A percentile compares a stretch with the other conserved stretches of the same genome.
Conservation (phyloP, 2,329 filamentous ascomycete species). For the Podosphaera xanthii region DNA sequence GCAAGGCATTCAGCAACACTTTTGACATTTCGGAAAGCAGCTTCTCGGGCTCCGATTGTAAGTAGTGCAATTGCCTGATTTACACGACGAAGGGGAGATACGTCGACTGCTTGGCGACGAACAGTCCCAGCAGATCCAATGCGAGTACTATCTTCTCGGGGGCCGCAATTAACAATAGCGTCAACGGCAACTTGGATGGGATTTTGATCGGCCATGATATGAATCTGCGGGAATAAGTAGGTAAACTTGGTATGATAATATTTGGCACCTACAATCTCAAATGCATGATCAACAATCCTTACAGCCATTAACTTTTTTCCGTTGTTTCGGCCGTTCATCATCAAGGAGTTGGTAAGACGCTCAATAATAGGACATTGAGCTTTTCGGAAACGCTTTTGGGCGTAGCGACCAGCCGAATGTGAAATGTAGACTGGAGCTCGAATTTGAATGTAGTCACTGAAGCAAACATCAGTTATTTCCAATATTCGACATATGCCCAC, state of each 20-base stretch:
- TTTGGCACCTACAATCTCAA: conserved; percentile 75
- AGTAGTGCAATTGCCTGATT: conserved; percentile 99
- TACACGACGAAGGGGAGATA: conserved; percentile 95
- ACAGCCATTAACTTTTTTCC: conserved; percentile 99
- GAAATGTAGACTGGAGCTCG: conserved; percentile 96
- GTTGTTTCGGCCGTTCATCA: conserved; percentile 99
- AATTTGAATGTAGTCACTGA: conserved; percentile 99
- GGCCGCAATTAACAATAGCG: conserved; percentile 99
- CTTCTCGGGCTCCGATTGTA: conserved; percentile 96
- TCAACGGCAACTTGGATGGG: conserved; percentile 98
- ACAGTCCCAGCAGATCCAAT: conserved; percentile 99
- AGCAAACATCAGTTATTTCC: conserved; percentile 15
- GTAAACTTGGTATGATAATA: conserved; percentile 1
- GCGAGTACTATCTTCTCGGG: conserved; percentile 98
- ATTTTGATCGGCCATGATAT: conserved; percentile 99
- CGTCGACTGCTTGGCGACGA: conserved; percentile 99
- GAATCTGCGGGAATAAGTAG: conserved; percentile 39
- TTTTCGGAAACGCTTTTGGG: conserved; percentile 99
- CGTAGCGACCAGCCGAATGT: conserved; percentile 96
- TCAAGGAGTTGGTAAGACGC: conserved; percentile 99
- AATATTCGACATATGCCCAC: conserved; percentile 2
- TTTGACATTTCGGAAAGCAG: conserved; percentile 99
- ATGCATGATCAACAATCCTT: conserved; percentile 94
- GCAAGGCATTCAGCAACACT: conserved; percentile 97
- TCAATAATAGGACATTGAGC: conserved; percentile 99